phyloP scores from a whole-genome alignment of 192 early-diverging fungal species.

The Obelidium mucronatum region DNA sequence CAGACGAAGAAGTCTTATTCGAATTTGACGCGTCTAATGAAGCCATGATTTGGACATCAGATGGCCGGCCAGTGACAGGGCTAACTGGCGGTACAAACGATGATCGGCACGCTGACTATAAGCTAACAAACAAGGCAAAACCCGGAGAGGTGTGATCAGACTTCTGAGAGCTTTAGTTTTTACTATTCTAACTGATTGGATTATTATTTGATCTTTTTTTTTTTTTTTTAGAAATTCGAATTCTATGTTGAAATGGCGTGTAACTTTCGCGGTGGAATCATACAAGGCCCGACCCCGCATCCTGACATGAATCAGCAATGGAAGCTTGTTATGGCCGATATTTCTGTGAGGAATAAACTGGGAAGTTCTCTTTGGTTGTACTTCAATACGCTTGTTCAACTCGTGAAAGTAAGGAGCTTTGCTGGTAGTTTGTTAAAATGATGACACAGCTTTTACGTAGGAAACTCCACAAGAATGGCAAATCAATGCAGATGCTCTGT shows the following conservation, averaged over 20 bases:
- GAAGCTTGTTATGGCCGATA: conserved; percentile 64
- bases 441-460: conserved; percentile 34
- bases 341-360: conserved; percentile 73
- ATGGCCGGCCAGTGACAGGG: conserved; percentile 85
- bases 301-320: conserved; percentile 68
- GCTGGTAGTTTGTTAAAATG: background rate
- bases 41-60: conserved; percentile 84
- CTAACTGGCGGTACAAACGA: conserved; percentile 79
- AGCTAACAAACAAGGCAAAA: conserved; percentile 56
- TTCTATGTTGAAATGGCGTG: conserved; percentile 92
- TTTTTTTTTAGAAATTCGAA: conserved; percentile 57
- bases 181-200: background rate
- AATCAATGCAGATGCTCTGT: conserved; percentile 80
- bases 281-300: conserved; percentile 68
- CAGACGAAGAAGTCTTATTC: conserved; percentile 73
- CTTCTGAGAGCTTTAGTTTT: background rate
- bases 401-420: conserved; percentile 56
- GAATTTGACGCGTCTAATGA: conserved; percentile 89
- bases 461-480: conserved; percentile 73
- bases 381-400: conserved; percentile 75
- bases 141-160: no score
- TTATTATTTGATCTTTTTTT: no score
- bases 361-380: conserved; percentile 80
- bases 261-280: conserved; percentile 92
- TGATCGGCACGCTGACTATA: conserved; percentile 64